Base-by-base conservation (phyloP, 2,329 filamentous ascomycete species). In the Aspergillus oerlinghausenensis region DNA sequence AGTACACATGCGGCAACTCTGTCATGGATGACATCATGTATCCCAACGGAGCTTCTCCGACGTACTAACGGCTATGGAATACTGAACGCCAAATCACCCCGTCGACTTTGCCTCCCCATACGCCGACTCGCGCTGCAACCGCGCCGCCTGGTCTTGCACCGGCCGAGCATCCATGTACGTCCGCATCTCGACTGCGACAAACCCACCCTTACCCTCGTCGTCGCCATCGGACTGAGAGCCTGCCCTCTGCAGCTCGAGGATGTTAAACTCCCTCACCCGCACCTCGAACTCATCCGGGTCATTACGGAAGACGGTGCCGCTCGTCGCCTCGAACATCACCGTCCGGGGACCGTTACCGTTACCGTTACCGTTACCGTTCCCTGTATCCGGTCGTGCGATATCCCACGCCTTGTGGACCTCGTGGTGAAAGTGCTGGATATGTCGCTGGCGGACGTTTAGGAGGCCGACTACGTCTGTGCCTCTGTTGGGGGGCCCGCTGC, bases 311-410 rank as follows among this genome's bases (percentile, higher is more conserved):
- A 59, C 50, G 5, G 64, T 61, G 19, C 55, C 50, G 3, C 56
- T 61, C 3, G 60, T 65, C 1, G 64, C 61, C 28, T 65, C 63
- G 35, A 62, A 63, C 60, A 65, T 65, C 3, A 66, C 63, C 1
- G 64, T 66, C 3, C 62, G 52, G 23, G 47, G 38, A 4, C 40
- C 32, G 7, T n/a, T n/a, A n/a, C 52, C 53, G 1, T 23, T n/a
- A 3, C 17, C 51, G 1, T 26, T 19, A n/a, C 52, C 53, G 1
- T 23, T n/a, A 3, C 17, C 51, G 1, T 26, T 19, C 8, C n/a
- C 51, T 5, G 14, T 35, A 7, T 35, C 32, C 5, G 32, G 2
- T 5, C 32, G 32, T 19, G 63, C 56, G 10, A 66, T 62, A 50
- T 65, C 64, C 65, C 63, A 67, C 17, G 60, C 58, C 14, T 61